Evolutionary conservation across 2,329 filamentous ascomycete genomes (phyloP), one percentile per base, ranked within the genome.

Genomic region (Xylaria sp.): DNA sequence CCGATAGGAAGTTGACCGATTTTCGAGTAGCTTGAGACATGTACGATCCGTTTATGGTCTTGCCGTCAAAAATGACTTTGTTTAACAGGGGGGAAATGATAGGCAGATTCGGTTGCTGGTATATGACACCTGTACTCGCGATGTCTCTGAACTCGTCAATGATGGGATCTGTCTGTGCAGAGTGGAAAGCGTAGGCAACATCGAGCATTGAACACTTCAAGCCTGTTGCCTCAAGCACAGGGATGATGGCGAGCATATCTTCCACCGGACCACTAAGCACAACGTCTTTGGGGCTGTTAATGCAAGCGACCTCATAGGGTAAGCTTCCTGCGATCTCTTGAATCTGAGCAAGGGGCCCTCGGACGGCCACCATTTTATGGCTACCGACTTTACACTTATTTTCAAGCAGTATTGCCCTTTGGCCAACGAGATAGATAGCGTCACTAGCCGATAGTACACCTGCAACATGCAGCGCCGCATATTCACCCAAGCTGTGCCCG

Each of bases 361-460:
- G 77, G 0, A 91, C 86, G 15, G 88, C 87, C 31, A 91, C 78
- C 89, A 91, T 91, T 23, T 81, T 82, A 75, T 91, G 88, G 2
- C 83, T 88, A 65, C 88, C 86, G 10, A 83, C 80, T 15, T 84
- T 87, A 82, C 90, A 93, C 67, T 85, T 84, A 59, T 87, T 80
- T 52, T 88, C 84, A 4, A 93, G 82, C 18, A 92, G 81, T 76
- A 85, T 81, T 10, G 91, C 91, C 69, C 92, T 86, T 55, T 81
- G 77, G 23, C 91, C 91, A 15, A 93, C 90, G 1, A 94, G 83
- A 70, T 88, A 89, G 63, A 94, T 86, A 76, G 90, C 87, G 76
- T 93, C 91, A 71, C 86, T 86, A 28, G 86, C 88, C 13, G 89
- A 91, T 34, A 93, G 82, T 13, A 93, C 90, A 58, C 90, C 91